A percentile compares a stretch with the other conserved stretches of the same genome.
phyloP scores from a whole-genome alignment of 2,329 filamentous ascomycete species.

The Aspergillus quadrilineatus region DNA sequence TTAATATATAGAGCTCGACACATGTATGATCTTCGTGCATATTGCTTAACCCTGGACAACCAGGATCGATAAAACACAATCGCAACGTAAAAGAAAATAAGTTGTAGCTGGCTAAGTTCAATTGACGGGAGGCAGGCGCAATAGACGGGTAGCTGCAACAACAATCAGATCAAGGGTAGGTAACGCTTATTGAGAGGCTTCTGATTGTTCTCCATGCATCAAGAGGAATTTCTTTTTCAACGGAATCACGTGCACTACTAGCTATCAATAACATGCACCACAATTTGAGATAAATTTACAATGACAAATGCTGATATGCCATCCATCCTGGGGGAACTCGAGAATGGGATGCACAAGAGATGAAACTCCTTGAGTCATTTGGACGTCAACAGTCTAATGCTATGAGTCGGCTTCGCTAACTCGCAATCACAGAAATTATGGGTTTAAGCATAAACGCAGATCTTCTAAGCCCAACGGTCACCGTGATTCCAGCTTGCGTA shows the following conservation, averaged over 20 bases:
- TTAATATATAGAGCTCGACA: not conserved
- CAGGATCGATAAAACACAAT: not conserved
- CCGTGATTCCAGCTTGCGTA: conserved; percentile 19
- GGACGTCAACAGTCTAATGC: not conserved
- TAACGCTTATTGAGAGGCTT: conserved; percentile 7
- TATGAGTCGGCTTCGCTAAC: not conserved
- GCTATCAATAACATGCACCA: not conserved
- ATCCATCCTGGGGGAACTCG: not conserved
- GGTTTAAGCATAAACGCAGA: conserved; percentile 15
- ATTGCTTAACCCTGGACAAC: not conserved
- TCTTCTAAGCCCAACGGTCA: conserved; percentile 21
- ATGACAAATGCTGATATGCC: not conserved
- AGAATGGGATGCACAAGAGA: not conserved
- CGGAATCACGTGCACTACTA: conserved; percentile 18
- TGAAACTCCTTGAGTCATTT: not conserved
- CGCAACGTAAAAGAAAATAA: not conserved
- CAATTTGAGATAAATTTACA: not conserved
- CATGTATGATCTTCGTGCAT: not conserved
- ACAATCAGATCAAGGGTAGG: conserved; percentile 12
- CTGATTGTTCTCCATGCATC: conserved; percentile 24
- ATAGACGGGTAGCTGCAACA: conserved; percentile 15
- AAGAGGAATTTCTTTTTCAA: conserved; percentile 17
- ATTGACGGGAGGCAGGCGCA: conserved; percentile 7
- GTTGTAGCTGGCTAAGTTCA: not conserved
- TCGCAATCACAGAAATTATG: conserved; percentile 1